Evolutionary conservation across 2,329 filamentous ascomycete genomes (phyloP).

Genomic region (Ambrosiella beaveri): DNA sequence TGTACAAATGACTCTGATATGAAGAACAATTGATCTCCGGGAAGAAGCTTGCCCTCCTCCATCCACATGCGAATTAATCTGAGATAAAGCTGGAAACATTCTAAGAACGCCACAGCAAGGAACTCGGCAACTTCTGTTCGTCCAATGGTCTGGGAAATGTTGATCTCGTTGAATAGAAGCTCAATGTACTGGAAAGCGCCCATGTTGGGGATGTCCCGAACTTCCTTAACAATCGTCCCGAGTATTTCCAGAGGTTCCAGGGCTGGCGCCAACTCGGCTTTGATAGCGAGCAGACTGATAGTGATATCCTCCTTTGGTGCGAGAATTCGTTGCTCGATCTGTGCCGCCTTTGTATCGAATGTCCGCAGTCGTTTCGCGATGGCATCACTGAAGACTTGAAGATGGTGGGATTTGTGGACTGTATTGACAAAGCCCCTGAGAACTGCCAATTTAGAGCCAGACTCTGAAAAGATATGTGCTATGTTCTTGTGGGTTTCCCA

Average conservation of each 20-base stretch:
- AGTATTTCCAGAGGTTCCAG: constrained; percentile 42
- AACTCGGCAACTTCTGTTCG: constrained; percentile 43
- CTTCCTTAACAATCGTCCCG: constrained; percentile 40
- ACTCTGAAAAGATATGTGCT: constrained; percentile 29
- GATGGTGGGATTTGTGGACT: constrained; percentile 34
- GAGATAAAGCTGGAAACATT: constrained; percentile 68
- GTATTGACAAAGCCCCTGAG: constrained; percentile 28
- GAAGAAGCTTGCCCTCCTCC: constrained; percentile 53
- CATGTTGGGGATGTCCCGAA: constrained; percentile 31
- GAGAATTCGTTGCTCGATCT: constrained; percentile 43
- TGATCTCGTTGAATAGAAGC: constrained; percentile 53
- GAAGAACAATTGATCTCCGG: constrained; percentile 57
- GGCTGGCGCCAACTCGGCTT: constrained; percentile 36
- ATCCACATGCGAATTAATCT: constrained; percentile 72
- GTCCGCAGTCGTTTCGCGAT: constrained; percentile 36
- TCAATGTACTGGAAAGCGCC: constrained; percentile 62
- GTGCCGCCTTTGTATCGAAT: constrained; percentile 42
- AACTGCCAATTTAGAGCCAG: constrained; percentile 27
- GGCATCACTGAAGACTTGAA: constrained; percentile 56
- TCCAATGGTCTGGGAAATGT: constrained; percentile 51
- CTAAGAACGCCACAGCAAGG: constrained; percentile 54
- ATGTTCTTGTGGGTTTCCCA: constrained; percentile 34
- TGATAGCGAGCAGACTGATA: constrained; percentile 49
- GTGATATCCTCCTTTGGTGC: constrained; percentile 33
- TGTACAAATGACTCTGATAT: constrained; percentile 41